These are phyloP conservation scores for Cutaneotrichosporon cutaneum DNA, from an alignment of 1,284 basidiomycete species.

Conservation along the genomic window DNA sequence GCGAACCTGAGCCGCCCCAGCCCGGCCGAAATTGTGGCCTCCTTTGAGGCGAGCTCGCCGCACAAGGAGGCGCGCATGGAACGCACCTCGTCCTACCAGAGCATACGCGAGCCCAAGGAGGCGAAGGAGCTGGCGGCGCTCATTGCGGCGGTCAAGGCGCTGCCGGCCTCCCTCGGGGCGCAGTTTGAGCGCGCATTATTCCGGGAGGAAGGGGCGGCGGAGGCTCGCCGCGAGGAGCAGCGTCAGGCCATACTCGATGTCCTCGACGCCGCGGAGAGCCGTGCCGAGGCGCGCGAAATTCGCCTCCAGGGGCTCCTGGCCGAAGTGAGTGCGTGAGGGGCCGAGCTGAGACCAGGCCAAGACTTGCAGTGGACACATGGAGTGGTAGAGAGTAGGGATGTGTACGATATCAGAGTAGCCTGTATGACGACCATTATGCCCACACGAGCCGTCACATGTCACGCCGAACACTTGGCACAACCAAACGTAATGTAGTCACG, in stretches of 20 bases:
- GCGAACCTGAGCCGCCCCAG: neutral
- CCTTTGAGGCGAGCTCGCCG: neutral
- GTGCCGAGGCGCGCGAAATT: slow-evolving; percentile 18
- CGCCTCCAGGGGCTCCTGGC: slow-evolving; percentile 22
- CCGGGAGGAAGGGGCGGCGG: slow-evolving; percentile 5
- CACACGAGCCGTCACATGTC: neutral
- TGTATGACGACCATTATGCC: slow-evolving; percentile 1
- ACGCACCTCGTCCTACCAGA: neutral
- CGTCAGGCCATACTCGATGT: slow-evolving; percentile 15
- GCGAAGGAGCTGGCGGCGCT: slow-evolving; percentile 5
- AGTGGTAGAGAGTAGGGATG: slow-evolving; percentile 14
- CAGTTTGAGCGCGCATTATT: slow-evolving; percentile 1
- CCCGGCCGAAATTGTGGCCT: neutral
- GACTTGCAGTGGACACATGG: slow-evolving; percentile 23
- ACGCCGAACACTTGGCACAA: too few species aligned
- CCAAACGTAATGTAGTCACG: too few species aligned
- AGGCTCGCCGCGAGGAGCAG: slow-evolving; percentile 8
- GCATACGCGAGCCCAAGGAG: neutral
- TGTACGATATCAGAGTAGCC: slow-evolving; percentile 6
- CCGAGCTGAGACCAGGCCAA: slow-evolving; percentile 20
- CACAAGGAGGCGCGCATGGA: neutral
- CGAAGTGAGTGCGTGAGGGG: slow-evolving; percentile 17
- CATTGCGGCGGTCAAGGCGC: slow-evolving; percentile 5
- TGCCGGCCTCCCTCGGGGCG: slow-evolving; percentile 7
- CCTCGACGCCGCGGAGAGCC: slow-evolving; percentile 20